Base-by-base conservation (phyloP, 225 moss, liverwort and hornwort genomes). In the Bryoerythrophyllum caledonicum region DNA sequence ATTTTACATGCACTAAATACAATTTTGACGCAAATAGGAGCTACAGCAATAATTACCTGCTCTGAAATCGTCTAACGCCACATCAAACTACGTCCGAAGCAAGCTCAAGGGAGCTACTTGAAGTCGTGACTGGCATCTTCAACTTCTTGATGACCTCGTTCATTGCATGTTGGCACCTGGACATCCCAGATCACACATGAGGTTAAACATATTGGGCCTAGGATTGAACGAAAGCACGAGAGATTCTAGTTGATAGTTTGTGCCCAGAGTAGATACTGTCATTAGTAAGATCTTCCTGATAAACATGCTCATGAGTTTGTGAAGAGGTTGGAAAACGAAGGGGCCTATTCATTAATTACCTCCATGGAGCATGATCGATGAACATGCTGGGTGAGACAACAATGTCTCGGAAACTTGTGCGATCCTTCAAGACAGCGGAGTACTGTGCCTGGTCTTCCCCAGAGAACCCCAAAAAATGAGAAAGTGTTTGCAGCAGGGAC, bases 311-410 rank as follows among this genome's bases (percentile, higher is more conserved):
- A 34, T 14, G 52, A 27, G 24, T 43, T 65, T n/a, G 17, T 46
- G 32, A 15, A 34, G 40, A 57, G 24, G 48, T 3, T 48, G 38
- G 38, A 38, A 38, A 9, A 38, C 19, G 48, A 49, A 19, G 6
- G 19, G 5, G 32, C 32, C 32, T 3, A 3, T 32, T 19, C 24
- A 26, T 25, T 4, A 19, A 37, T 56, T 19, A 95, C 92, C 85
- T 91, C 92, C 92, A 92, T 26, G 95, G 95, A 73, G 90, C 86
- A 72, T 95, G 95, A 78, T 95, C 92, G 6, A 92, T 73, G 57
- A 95, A 95, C 95, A 95, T 95, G 64, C 85, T 72, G 4, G 85
- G 89, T 52, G 95, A 90, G 25, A 95, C 84, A 14, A 86, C 75
- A 41, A 95, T 84, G 15, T 95, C 84, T 44, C 85, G 88, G 70